Base-by-base conservation (phyloP, 495 filamentous ascomycete species). In the Pyrenula aspistea region DNA sequence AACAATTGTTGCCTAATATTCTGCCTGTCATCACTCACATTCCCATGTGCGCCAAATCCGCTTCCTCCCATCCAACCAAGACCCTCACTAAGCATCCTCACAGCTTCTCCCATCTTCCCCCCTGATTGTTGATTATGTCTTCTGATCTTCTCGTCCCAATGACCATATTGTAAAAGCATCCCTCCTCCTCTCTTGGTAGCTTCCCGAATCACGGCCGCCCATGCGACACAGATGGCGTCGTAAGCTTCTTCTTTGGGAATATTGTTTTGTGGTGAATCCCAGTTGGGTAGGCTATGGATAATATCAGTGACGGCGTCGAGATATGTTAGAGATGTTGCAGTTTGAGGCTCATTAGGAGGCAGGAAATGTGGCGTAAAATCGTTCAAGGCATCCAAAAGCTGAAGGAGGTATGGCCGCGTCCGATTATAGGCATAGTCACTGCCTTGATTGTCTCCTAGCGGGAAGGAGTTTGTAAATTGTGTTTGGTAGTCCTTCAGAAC, bases 281-380 rank as follows among this genome's bases (percentile, higher is more conserved):
- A 97, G 53, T 89, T 81, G 2, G 93, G 93, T 47, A 98, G 74
- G 15, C 82, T 79, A 67, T 97, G 92, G 51, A 97, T 86, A 49
- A 96, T 79, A 54, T 91, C 84, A 12, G 92, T 98, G 19, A 85
- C 93, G 22, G 82, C 85, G 57, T 98, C 89, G 24, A 98, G 80
- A 64, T 88, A 98, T 57, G 81, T 83, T 58, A 98, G 71, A 3
- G 90, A 95, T 11, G 83, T 71, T 8, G 85, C 80, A 10, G 86
- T 72, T 65, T 96, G 92, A 2, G 82, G 69, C 68, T 98, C 93
- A 60, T 88, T 84, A 0, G 93, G 93, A 11, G 93, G 94, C 2
- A 98, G 83, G 62, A 93, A 98, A 67, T 96, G 90, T 10, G 90
- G 90, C 2, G 89, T 96, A 66, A 91, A 98, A 62, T 98, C 93